Base-by-base conservation (phyloP, 495 filamentous ascomycete species). In the Clohesyomyces aquaticus region DNA sequence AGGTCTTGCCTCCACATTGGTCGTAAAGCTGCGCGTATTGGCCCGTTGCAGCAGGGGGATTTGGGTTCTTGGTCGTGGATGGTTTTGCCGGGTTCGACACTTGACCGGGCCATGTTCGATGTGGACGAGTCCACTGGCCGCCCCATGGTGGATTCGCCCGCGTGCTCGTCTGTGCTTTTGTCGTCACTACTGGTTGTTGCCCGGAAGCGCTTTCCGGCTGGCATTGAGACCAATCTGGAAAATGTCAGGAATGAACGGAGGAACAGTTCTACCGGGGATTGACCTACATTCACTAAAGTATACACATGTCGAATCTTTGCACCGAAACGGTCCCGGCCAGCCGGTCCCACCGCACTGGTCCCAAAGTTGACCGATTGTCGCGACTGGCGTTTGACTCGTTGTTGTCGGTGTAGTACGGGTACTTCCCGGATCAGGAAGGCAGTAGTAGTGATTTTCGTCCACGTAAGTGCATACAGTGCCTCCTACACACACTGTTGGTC, bases 281-380 rank as follows among this genome's bases (percentile, higher is more conserved):
- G 2, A 48, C n/a, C 1, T 55, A 28, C 42, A 56, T 25, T 49
- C 29, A 46, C 56, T 43, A 12, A 22, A 29, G 14, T 43, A 18
- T 6, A 49, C 18, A 32, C 60, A 63, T 1, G 6, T 21, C 4
- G 51, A 55, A 27, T 63, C 60, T n/a, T 56, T 63, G 60, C 60
- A 63, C 19, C 26, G 27, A 11, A 26, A 55, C 4, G 60, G 60
- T 21, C 51, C 60, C 1, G 50, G 47, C 27, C 27, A 63, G 18
- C 52, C 60, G 42, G 18, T 35, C 29, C 61, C 61, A 6, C 61
- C 53, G 22, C 53, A 65, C 51, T 65, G 61, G 26, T 65, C 61
- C 61, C 61, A 65, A n/a, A 29, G 27, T 22, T 45, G 27, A 25
- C n/a, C 61, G 32, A 59, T 53, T 18, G 61, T 65, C 32, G 61